A percentile compares a stretch with the other conserved stretches of the same genome.
Conservation (phyloP, 108 stramenopile genomes). For the Nitzschia sp. region DNA sequence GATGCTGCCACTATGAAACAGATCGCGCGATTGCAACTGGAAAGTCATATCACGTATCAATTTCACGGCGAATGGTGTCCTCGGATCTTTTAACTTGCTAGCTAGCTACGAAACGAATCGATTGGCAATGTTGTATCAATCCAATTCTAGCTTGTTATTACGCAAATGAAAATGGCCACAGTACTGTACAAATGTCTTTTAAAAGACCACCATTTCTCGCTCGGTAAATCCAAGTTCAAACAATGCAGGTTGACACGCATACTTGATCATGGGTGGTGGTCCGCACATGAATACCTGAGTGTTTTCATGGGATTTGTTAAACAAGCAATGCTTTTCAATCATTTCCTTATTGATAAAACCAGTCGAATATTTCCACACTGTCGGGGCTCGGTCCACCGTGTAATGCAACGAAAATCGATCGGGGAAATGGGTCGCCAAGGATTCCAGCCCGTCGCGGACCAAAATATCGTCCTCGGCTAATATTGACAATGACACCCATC, state of each 20-base stretch:
- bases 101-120: no score
- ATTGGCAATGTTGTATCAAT: background rate
- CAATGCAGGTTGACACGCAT: constrained; percentile 93
- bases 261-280: constrained; percentile 99
- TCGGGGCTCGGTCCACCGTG: constrained; percentile 77
- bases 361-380: constrained; percentile 74
- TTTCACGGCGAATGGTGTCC: constrained; percentile 40
- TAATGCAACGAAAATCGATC: constrained; percentile 88
- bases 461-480: constrained; percentile 95
- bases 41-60: constrained; percentile 36
- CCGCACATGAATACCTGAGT: constrained; percentile 97
- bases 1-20: constrained; percentile 37
- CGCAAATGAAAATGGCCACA: no score
- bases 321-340: constrained; percentile 76
- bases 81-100: background rate
- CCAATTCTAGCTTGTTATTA: no score
- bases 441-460: constrained; percentile 88
- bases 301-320: constrained; percentile 40
- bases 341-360: constrained; percentile 96
- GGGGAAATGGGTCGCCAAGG: constrained; percentile 60
- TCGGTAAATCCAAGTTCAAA: constrained; percentile 89
- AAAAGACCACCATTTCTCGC: constrained; percentile 87
- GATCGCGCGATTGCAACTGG: constrained; percentile 20
- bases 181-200: constrained; percentile 17
- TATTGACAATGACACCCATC: constrained; percentile 13